Percentiles rank a stretch among this genome's conserved stretches.
phyloP scores from a whole-genome alignment of 2,329 filamentous ascomycete genomes.

The Incumbomyces delicatus region DNA sequence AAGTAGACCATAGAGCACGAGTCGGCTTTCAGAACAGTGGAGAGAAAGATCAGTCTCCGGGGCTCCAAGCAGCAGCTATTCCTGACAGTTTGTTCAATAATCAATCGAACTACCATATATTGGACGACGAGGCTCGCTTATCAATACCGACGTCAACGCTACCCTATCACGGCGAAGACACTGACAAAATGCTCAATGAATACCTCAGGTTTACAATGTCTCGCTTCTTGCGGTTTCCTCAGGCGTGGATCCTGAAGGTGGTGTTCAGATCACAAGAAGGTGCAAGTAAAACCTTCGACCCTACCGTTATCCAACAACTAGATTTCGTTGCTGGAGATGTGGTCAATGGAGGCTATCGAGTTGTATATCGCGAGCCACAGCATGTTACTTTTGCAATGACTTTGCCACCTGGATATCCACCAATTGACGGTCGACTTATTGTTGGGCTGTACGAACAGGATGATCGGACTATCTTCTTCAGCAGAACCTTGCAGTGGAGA shows the following conservation, averaged over 20 bases:
- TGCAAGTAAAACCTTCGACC: constrained; percentile 21
- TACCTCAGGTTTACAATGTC: constrained; percentile 28
- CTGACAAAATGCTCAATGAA: neutral
- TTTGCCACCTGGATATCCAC: too few species aligned
- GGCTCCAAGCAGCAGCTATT: too few species aligned
- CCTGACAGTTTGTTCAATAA: too few species aligned
- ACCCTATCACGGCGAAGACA: too few species aligned
- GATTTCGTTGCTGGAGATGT: constrained; percentile 25
- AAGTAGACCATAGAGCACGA: too few species aligned
- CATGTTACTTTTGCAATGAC: constrained; percentile 23
- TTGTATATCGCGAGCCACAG: constrained; percentile 19
- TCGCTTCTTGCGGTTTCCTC: constrained; percentile 26
- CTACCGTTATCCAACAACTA: constrained; percentile 21
- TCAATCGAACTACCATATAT: too few species aligned
- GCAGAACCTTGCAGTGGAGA: constrained; percentile 27
- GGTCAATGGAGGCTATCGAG: constrained; percentile 26
- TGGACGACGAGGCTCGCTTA: too few species aligned
- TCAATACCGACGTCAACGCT: too few species aligned
- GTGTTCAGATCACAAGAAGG: constrained; percentile 9
- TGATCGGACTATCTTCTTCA: constrained; percentile 22
- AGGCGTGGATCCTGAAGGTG: constrained; percentile 24
- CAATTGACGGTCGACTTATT: too few species aligned
- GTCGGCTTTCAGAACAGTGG: too few species aligned
- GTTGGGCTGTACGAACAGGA: constrained; percentile 8
- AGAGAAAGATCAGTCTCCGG: too few species aligned